Base-by-base conservation (phyloP, 345 rosid genomes). In the Orychophragmus violaceus region DNA sequence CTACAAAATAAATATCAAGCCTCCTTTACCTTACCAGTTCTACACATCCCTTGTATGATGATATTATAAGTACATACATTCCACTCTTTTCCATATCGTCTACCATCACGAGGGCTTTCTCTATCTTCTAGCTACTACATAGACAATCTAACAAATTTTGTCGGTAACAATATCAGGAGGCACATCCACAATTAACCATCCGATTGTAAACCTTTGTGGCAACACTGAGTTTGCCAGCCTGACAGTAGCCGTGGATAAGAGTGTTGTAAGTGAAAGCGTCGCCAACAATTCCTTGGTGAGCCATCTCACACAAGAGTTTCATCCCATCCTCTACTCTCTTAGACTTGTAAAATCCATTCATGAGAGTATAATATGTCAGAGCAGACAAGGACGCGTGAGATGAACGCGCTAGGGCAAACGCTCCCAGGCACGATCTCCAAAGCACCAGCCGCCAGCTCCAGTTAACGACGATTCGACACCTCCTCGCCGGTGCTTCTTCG, bases 11-110 rank as follows among this genome's bases (percentile, higher is more conserved):
- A 44, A 42, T 1, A 8, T 50, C 48, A 53, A 16, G 75, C 63
- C 57, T 64, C 35, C 55, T 18, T 44, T 44, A 71, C 64, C 49
- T 63, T 71, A 13, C 17, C 63, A 46, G 7, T 14, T 23, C 5
- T 71, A 48, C 76, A 71, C 76, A 71, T 32, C 50, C 64, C 64
- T 53, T 63, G 49, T 46, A 71, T 71, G 65, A 71, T 18, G 57
- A 64, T 71, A 64, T 14, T 55, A 44, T 71, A 55, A 6, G 70
- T 56, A 36, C 49, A 54, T 55, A 50, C 14, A 56, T 18, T 25
- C 35, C 19, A 33, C 44, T 71, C 70, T 56, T 71, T 6, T 35
- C 49, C 24, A 71, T 23, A 25, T 54, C 65, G 41, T 71, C 51
- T 12, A 71, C 48, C 49, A 71, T 22, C 39, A 42, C 51, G 63